phyloP scores from a whole-genome alignment of 1,284 basidiomycete species.

The Rhodofomes roseus region DNA sequence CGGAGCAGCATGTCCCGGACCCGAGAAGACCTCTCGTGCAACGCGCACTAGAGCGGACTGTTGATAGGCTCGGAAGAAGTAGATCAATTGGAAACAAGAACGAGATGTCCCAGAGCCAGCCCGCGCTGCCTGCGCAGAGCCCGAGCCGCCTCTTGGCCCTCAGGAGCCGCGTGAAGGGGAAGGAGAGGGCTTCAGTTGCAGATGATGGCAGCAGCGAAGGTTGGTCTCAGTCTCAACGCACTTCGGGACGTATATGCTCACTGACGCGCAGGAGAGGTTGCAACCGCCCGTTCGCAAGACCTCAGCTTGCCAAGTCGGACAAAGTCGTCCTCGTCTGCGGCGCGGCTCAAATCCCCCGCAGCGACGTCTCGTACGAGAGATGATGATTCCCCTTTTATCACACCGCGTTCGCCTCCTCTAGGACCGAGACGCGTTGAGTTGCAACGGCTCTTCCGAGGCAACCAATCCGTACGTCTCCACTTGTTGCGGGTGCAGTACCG shows the following conservation, averaged over 20 bases:
- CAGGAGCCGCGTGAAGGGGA: conserved; percentile 48
- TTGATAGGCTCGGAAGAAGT: conserved; percentile 55
- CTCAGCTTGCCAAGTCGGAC: conserved; percentile 7
- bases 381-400: conserved; percentile 79
- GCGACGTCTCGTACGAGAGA: conserved; percentile 11
- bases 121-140: conserved; percentile 32
- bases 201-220: conserved; percentile 29
- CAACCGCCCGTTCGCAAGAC: conserved; percentile 20
- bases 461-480: conserved; percentile 55
- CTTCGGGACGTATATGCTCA: not conserved
- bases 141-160: conserved; percentile 54
- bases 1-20: conserved; percentile 6
- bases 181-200: conserved; percentile 32
- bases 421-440: conserved; percentile 39
- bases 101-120: conserved; percentile 26
- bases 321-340: conserved; percentile 11
- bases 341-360: conserved; percentile 13
- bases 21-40: conserved; percentile 17
- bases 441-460: conserved; percentile 49
- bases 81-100: conserved; percentile 21
- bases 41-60: conserved; percentile 51
- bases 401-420: conserved; percentile 61
- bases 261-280: conserved; percentile 12
- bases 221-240: not conserved
- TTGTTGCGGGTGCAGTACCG: not conserved